A percentile compares a stretch with the other conserved stretches of the same genome.
Evolutionary conservation across 768 basidiomycete species (phyloP).

Genomic region (Lactarius akahatsu): DNA sequence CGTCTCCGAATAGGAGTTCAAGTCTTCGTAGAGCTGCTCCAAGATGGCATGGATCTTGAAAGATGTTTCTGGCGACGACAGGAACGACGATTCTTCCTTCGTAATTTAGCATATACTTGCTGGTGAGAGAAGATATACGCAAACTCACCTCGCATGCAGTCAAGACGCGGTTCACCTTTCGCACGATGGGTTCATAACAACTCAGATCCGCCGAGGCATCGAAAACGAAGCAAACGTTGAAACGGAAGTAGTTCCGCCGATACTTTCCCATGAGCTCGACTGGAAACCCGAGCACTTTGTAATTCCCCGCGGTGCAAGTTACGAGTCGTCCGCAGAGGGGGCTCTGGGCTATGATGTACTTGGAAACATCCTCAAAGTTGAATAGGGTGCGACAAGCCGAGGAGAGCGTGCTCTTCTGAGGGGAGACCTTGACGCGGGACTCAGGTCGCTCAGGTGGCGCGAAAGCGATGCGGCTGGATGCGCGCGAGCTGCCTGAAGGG

Average conservation of each 20-base stretch:
- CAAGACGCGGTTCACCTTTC: conserved; percentile 90
- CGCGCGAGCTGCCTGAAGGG: conserved; percentile 44
- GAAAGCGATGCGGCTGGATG: conserved; percentile 45
- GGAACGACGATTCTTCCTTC: conserved; percentile 85
- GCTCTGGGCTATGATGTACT: conserved; percentile 89
- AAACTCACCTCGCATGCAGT: conserved; percentile 81
- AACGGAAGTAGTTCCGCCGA: conserved; percentile 84
- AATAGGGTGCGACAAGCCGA: conserved; percentile 58
- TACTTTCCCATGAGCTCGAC: conserved; percentile 73
- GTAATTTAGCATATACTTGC: background rate
- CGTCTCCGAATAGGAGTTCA: conserved; percentile 97
- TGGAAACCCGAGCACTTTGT: conserved; percentile 92
- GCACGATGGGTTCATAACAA: conserved; percentile 93
- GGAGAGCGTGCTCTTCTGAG: conserved; percentile 43
- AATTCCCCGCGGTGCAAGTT: conserved; percentile 74
- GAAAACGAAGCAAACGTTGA: conserved; percentile 97
- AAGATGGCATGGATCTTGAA: conserved; percentile 76
- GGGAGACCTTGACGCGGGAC: conserved; percentile 40
- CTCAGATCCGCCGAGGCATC: conserved; percentile 87
- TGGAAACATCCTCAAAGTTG: conserved; percentile 88
- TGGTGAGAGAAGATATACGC: background rate
- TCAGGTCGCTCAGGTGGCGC: conserved; percentile 47
- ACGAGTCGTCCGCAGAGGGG: conserved; percentile 87
- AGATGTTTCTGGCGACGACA: conserved; percentile 71
- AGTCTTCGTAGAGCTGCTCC: conserved; percentile 94